Conservation (phyloP, 2,329 filamentous ascomycete genomes). For the Penicillium sp. region DNA sequence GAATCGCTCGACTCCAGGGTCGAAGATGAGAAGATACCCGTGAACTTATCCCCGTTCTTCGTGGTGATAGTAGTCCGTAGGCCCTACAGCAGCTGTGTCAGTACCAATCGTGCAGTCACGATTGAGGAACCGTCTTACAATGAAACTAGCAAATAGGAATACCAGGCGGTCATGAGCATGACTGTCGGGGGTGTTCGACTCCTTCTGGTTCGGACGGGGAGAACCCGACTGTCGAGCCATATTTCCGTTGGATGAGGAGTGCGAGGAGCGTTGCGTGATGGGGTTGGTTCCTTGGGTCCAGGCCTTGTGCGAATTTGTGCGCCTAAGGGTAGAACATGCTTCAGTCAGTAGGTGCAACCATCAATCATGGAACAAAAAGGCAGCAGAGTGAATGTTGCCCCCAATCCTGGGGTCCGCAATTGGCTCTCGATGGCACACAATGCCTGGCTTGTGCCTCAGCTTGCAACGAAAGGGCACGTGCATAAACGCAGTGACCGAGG, state of each 20-base stretch:
- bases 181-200: slow-evolving; percentile 55
- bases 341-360: slow-evolving; percentile 21
- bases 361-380: slow-evolving; percentile 4
- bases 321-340: slow-evolving; percentile 35
- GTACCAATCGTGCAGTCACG: slow-evolving; percentile 11
- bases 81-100: slow-evolving; percentile 46
- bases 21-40: slow-evolving; percentile 61
- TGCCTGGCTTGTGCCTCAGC: slow-evolving; percentile 7
- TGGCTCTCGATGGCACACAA: slow-evolving; percentile 17
- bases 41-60: slow-evolving; percentile 61
- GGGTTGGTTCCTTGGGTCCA: slow-evolving; percentile 64
- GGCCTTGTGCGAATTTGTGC: slow-evolving; percentile 58
- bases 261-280: slow-evolving; percentile 57
- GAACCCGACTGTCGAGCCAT: slow-evolving; percentile 41
- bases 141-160: slow-evolving; percentile 59
- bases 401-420: slow-evolving; percentile 16
- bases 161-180: slow-evolving; percentile 62
- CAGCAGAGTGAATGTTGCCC: not conserved
- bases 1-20: slow-evolving; percentile 53
- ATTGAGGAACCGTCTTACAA: slow-evolving; percentile 47
- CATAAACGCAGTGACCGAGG: slow-evolving; percentile 5
- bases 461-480: slow-evolving; percentile 16
- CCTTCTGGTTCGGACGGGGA: slow-evolving; percentile 44
- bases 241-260: slow-evolving; percentile 56
- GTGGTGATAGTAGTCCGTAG: slow-evolving; percentile 56